phyloP scores from a whole-genome alignment of 208 protist genomes.

The Jaenimonas drosophilae region DNA sequence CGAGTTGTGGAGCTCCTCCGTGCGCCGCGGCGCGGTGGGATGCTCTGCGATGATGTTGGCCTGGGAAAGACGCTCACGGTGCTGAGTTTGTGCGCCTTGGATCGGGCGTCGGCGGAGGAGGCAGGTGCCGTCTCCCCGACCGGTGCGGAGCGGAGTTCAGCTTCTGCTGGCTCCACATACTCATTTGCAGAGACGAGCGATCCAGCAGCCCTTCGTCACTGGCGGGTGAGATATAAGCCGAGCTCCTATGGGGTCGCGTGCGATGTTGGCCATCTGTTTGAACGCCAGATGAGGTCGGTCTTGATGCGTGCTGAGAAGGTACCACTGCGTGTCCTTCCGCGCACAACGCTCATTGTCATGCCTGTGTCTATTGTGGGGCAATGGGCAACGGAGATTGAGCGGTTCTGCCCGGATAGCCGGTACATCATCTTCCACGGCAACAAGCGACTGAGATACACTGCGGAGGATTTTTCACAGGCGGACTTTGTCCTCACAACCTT shows the following conservation, averaged over 20 bases:
- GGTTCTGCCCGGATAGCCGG: slow-evolving; percentile 26
- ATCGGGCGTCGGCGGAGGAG: slow-evolving; percentile 6
- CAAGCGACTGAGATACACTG: slow-evolving; percentile 24
- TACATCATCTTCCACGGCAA: slow-evolving; percentile 46
- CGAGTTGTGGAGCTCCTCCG: background rate
- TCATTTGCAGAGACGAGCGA: too few species aligned
- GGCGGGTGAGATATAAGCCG: too few species aligned
- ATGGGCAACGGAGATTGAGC: slow-evolving; percentile 39
- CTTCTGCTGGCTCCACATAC: too few species aligned
- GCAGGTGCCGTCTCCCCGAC: background rate
- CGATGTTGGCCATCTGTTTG: too few species aligned
- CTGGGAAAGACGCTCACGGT: slow-evolving; percentile 62
- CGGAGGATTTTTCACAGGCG: slow-evolving; percentile 15
- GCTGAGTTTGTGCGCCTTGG: slow-evolving; percentile 28
- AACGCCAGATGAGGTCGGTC: too few species aligned
- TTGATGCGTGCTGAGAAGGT: too few species aligned
- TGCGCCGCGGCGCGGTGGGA: slow-evolving; percentile 14
- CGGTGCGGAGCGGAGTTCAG: too few species aligned
- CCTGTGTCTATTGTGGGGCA: slow-evolving; percentile 37
- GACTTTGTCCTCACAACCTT: slow-evolving; percentile 67
- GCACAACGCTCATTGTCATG: slow-evolving; percentile 42
- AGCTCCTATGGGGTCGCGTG: too few species aligned
- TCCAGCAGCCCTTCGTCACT: too few species aligned
- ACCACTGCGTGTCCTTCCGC: slow-evolving; percentile 8
- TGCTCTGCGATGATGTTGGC: slow-evolving; percentile 58